phyloP scores from a whole-genome alignment of 75 land plant species.

The Picea sitchensis region DNA sequence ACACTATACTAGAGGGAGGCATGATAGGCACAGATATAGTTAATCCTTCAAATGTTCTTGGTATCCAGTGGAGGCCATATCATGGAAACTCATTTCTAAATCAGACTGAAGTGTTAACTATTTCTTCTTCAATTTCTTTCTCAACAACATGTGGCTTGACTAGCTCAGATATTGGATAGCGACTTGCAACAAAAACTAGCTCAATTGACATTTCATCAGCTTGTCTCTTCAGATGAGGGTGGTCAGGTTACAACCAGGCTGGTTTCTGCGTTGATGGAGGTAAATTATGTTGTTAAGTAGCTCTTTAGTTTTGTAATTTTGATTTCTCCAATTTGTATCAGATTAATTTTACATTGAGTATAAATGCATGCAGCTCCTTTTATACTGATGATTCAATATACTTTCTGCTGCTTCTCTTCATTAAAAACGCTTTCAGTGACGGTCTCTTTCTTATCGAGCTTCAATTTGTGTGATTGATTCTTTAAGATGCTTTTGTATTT shows the following conservation, averaged over 20 bases:
- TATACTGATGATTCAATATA: neutral
- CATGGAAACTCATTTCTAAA: too few species aligned
- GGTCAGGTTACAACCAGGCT: constrained; percentile 86
- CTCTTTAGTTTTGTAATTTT: neutral
- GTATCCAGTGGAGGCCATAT: too few species aligned
- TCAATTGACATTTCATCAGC: constrained; percentile 88
- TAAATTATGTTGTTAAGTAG: constrained; percentile 16
- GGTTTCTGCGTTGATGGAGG: constrained; percentile 94
- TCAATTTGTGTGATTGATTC: neutral
- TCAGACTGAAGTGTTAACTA: constrained; percentile 8
- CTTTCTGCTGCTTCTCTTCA: neutral
- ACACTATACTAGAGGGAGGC: too few species aligned
- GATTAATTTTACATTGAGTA: neutral
- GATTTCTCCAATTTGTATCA: neutral
- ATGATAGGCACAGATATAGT: too few species aligned
- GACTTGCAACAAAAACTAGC: constrained; percentile 45
- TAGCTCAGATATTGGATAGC: constrained; percentile 70
- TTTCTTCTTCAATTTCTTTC: constrained; percentile 80
- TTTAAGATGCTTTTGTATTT: neutral
- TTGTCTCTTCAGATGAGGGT: constrained; percentile 93
- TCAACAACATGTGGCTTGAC: constrained; percentile 81
- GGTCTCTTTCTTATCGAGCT: neutral
- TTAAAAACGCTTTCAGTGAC: neutral
- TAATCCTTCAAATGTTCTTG: too few species aligned
- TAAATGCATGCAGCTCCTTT: neutral